These are phyloP conservation scores for Tricholoma bakamatsutake DNA, from an alignment of 768 basidiomycete species.

Conservation along the genomic window DNA sequence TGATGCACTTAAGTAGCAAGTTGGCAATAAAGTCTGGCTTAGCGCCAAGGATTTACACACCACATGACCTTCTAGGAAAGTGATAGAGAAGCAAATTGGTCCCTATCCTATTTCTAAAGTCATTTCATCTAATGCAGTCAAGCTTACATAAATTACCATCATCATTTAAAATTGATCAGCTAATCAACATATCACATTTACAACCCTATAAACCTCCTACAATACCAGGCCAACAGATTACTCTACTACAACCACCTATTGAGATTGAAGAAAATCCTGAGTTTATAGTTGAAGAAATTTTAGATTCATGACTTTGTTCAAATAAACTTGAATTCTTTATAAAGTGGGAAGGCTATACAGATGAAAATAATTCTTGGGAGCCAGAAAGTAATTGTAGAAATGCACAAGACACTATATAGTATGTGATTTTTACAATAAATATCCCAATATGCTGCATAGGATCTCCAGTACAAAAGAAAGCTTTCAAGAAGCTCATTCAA, in stretches of 20 bases:
- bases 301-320: neutral
- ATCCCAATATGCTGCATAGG: neutral
- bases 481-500: neutral
- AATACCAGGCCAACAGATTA: too few species aligned
- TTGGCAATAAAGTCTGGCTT: constrained; percentile 14
- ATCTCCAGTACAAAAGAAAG: neutral
- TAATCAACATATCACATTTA: neutral
- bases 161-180: constrained; percentile 8
- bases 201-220: constrained; percentile 1
- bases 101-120: constrained; percentile 14
- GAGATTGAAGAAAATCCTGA: neutral
- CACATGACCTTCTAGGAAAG: constrained; percentile 12
- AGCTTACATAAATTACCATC: too few species aligned
- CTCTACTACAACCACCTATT: neutral
- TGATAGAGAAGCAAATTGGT: constrained; percentile 13
- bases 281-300: constrained; percentile 1
- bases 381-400: neutral
- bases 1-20: constrained; percentile 2
- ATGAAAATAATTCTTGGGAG: constrained; percentile 2
- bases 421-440: neutral
- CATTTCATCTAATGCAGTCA: constrained; percentile 13
- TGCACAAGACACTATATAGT: neutral
- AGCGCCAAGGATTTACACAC: constrained; percentile 10
- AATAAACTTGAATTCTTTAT: neutral
- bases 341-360: constrained; percentile 3